Evolutionary conservation across 331 rosid genomes (phyloP).

Genomic region (Rhamnella rubrinervis): DNA sequence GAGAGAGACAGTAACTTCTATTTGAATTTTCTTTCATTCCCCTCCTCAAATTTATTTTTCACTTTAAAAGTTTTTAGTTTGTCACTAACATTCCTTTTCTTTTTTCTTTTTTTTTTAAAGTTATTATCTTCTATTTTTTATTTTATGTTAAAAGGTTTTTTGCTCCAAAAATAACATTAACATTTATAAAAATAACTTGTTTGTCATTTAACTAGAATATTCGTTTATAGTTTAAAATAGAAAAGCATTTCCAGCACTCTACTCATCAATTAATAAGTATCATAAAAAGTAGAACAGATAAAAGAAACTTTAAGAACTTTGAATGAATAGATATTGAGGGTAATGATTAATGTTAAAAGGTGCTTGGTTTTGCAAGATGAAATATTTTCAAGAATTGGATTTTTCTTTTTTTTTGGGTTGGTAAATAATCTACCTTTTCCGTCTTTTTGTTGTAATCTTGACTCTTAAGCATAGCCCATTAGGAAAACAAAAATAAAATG

Average conservation of each 20-base stretch:
- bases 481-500: not conserved
- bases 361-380: not conserved
- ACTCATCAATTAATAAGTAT: not conserved
- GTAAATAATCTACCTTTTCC: not conserved
- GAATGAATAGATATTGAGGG: not conserved
- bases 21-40: slow-evolving; percentile 35
- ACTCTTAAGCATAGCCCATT: slow-evolving; percentile 13
- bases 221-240: too few species aligned
- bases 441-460: slow-evolving; percentile 13
- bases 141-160: not conserved
- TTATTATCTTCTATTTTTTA: not conserved
- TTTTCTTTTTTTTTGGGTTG: not conserved
- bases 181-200: too few species aligned
- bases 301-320: not conserved
- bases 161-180: too few species aligned
- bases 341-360: not conserved
- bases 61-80: slow-evolving; percentile 5
- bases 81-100: slow-evolving; percentile 48
- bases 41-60: slow-evolving; percentile 21
- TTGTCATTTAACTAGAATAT: too few species aligned
- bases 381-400: not conserved
- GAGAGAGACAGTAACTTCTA: slow-evolving; percentile 39
- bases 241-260: not conserved
- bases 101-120: not conserved
- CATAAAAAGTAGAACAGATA: not conserved